Conservation (phyloP, 176 grass and related monocot genomes). For the Typha latifolia region DNA sequence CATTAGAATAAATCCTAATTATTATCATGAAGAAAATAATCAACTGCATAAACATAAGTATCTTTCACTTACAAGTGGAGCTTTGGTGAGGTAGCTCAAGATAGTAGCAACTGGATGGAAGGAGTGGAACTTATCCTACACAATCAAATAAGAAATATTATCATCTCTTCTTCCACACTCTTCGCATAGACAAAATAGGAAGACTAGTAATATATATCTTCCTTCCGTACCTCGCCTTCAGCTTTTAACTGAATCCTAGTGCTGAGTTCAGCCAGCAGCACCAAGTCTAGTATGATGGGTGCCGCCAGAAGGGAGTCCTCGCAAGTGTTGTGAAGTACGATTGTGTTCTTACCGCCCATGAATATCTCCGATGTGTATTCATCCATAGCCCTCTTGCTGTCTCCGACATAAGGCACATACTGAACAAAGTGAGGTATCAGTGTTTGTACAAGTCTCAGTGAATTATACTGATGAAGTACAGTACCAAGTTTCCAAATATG, state of each 20-base stretch:
- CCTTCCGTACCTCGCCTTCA: conserved; percentile 53
- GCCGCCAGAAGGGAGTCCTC: conserved; percentile 91
- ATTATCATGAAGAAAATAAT: not conserved
- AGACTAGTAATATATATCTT: not conserved
- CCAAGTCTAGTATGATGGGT: conserved; percentile 86
- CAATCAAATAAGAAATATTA: not conserved
- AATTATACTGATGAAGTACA: not conserved
- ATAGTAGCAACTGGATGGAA: conserved; percentile 96
- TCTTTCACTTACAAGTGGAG: conserved; percentile 67
- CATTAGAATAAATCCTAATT: not conserved
- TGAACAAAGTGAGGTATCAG: conserved; percentile 13
- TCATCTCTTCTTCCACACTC: not conserved
- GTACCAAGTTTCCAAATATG: not conserved
- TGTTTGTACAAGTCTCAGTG: not conserved
- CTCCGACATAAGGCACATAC: conserved; percentile 98
- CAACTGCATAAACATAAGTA: not conserved
- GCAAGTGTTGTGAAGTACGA: conserved; percentile 95
- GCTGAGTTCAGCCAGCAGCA: conserved; percentile 90
- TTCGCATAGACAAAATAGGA: not conserved
- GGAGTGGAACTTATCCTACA: conserved; percentile 93
- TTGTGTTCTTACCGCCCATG: conserved; percentile 89
- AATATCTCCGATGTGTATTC: conserved; percentile 99
- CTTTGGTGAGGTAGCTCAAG: conserved; percentile 95
- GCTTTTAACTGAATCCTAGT: conserved; percentile 92
- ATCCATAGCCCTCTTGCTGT: conserved; percentile 98